Base-by-base conservation (phyloP, 2,329 filamentous ascomycete genomes). In the Colletotrichum scovillei region DNA sequence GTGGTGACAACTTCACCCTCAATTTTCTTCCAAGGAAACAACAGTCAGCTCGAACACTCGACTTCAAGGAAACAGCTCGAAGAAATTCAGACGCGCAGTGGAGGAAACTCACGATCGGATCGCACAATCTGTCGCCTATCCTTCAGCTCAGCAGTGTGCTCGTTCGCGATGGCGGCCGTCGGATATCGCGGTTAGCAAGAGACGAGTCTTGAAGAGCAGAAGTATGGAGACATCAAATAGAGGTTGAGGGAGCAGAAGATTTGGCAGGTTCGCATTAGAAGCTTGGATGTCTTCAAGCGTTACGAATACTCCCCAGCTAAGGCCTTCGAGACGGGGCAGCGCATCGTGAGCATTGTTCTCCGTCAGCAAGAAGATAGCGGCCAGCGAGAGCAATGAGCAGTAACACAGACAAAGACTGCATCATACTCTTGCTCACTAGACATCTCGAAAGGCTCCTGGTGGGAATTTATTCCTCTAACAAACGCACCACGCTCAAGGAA, bases 291-390 rank as follows among this genome's bases (percentile, higher is more conserved):
- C 7, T 4, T n/a, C n/a, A 6, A 22, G 14, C 26, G 14, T 26
- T 7, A 28, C 3, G 4, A n/a, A 7, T 16, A 19, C 24, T 42
- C 12, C 6, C 58, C 24, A 24, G 19, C 22, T 11, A 8, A 35
- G 16, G 24, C 2, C 4, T 38, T 49, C 16, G 2, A 22, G 8
- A 4, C 16, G 26, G 19, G 19, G 5, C 9, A 63, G 12, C 12
- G 4, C 38, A 30, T 22, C 38, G 19, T 49, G 38, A 63, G 16
- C 19, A 19, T 32, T 5, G 12, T 5, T 63, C 19, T 19, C 19
- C 3, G 5, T 7, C 24, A 11, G 5, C 12, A 9, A 8, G 59
- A 30, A 8, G 1, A 1, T 0, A 16, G 1, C 1, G 1, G n/a
- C 24, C 11, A 9, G 6, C 7, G 9, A 49, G 8, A 8, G 14